Evolutionary conservation across 2,329 filamentous ascomycete species (phyloP).

Genomic region (Clarireedia hainanense): DNA sequence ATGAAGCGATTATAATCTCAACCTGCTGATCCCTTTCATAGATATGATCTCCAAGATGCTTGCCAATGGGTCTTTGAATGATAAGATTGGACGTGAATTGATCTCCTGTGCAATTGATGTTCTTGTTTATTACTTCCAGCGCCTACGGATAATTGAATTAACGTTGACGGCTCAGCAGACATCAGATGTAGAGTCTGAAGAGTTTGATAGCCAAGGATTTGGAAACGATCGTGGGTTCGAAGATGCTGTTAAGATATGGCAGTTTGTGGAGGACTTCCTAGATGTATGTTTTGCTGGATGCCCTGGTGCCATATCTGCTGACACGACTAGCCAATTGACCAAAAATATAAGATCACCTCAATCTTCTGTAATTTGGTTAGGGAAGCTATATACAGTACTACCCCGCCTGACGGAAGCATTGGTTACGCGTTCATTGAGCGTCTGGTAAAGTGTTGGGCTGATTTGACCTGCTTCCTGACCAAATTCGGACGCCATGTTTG

Average conservation of each 20-base stretch:
- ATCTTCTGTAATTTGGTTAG: conserved; percentile 11
- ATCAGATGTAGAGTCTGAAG: conserved; percentile 1
- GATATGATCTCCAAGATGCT: conserved; percentile 7
- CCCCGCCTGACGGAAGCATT: not conserved
- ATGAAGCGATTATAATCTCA: not conserved
- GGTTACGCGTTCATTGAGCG: conserved; percentile 4
- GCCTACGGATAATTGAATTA: conserved; percentile 8
- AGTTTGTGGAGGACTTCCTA: conserved; percentile 19
- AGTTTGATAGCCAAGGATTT: conserved; percentile 22
- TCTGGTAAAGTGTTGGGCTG: conserved; percentile 16
- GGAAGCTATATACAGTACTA: conserved; percentile 8
- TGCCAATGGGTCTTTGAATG: conserved; percentile 1
- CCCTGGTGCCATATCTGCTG: conserved; percentile 3
- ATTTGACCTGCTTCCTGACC: conserved; percentile 15
- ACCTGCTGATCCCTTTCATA: conserved; percentile 4
- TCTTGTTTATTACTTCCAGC: not conserved
- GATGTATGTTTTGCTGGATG: conserved; percentile 11
- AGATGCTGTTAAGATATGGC: conserved; percentile 12
- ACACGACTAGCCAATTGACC: conserved; percentile 18
- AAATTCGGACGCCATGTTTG: conserved; percentile 18
- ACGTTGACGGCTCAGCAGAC: conserved; percentile 10
- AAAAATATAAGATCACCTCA: conserved; percentile 9
- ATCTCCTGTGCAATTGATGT: conserved; percentile 1
- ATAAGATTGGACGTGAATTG: conserved; percentile 4
- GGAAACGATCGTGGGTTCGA: conserved; percentile 14